A percentile compares a stretch with the other conserved stretches of the same genome.
phyloP scores from a whole-genome alignment of 2,329 filamentous ascomycete genomes.

The Ophiostoma fasciatum region DNA sequence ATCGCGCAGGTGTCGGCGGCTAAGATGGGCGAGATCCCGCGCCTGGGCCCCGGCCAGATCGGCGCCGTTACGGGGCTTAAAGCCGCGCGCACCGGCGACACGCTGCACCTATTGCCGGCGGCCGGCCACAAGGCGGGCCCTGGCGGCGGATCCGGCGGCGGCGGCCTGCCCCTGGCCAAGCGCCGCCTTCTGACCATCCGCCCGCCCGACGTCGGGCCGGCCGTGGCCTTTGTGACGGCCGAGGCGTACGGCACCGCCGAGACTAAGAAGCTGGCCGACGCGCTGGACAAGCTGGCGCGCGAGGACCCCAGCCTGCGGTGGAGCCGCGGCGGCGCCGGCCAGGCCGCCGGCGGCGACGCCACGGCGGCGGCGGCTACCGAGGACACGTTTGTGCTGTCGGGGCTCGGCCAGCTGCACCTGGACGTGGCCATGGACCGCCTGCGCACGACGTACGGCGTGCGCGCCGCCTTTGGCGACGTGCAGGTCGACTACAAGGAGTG shows the following conservation, averaged over 20 bases:
- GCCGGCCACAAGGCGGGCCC: too few relatives aligned
- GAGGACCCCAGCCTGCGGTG: constrained; percentile 90
- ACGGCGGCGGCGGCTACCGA: constrained; percentile 59
- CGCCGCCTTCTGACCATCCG: constrained; percentile 67
- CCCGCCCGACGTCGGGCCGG: constrained; percentile 78
- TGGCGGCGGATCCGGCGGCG: constrained; percentile 33
- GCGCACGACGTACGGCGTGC: constrained; percentile 73
- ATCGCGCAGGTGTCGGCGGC: constrained; percentile 82
- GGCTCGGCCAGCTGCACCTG: constrained; percentile 92
- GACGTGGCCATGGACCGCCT: constrained; percentile 85
- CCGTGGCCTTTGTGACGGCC: constrained; percentile 92
- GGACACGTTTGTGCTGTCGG: constrained; percentile 80
- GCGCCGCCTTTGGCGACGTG: constrained; percentile 78
- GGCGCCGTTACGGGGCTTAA: constrained; percentile 87
- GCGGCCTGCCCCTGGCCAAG: constrained; percentile 44
- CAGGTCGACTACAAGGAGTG: constrained; percentile 93
- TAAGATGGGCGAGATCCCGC: constrained; percentile 70
- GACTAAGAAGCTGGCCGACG: constrained; percentile 62
- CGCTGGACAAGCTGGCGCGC: constrained; percentile 62
- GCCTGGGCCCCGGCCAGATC: constrained; percentile 76
- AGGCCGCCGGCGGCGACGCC: constrained; percentile 67
- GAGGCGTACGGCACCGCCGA: constrained; percentile 46
- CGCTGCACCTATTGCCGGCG: constrained; percentile 55
- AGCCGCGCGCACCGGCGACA: constrained; percentile 85
- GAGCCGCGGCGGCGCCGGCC: constrained; percentile 63